Evolutionary conservation across 202 grass and related monocot genomes (phyloP).

Genomic region (Digitaria exilis): DNA sequence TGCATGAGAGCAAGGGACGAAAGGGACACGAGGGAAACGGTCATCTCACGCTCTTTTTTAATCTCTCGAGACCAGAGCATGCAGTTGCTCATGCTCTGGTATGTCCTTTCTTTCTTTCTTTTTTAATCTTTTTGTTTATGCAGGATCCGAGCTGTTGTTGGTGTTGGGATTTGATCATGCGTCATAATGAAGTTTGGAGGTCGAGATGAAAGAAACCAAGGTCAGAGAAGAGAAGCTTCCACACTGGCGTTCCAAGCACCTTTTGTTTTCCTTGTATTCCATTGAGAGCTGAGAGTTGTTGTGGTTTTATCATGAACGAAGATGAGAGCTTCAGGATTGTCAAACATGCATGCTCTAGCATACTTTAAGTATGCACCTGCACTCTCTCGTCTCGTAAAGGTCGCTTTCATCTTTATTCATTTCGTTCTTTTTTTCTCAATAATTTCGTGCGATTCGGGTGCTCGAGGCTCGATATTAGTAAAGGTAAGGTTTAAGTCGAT

Average conservation of each 20-base stretch:
- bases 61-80: not conserved
- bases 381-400: too few relatives aligned
- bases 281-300: not conserved
- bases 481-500: too few relatives aligned
- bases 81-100: not conserved
- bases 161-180: conserved; percentile 7
- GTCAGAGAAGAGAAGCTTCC: not conserved
- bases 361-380: too few relatives aligned
- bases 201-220: not conserved
- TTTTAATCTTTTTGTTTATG: not conserved
- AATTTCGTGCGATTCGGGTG: too few relatives aligned
- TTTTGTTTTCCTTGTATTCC: not conserved
- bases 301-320: not conserved
- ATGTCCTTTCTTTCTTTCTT: not conserved
- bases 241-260: not conserved
- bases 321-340: not conserved
- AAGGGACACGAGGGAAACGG: conserved; percentile 14
- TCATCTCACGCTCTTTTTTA: not conserved
- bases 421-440: too few relatives aligned
- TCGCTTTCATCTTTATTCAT: too few relatives aligned
- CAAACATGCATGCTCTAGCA: too few relatives aligned
- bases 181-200: not conserved
- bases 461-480: too few relatives aligned
- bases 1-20: too few relatives aligned
- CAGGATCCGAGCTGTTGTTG: not conserved